These are phyloP conservation scores for Parastagonospora avenae DNA, from an alignment of 2,329 filamentous ascomycete species.

Conservation along the genomic window DNA sequence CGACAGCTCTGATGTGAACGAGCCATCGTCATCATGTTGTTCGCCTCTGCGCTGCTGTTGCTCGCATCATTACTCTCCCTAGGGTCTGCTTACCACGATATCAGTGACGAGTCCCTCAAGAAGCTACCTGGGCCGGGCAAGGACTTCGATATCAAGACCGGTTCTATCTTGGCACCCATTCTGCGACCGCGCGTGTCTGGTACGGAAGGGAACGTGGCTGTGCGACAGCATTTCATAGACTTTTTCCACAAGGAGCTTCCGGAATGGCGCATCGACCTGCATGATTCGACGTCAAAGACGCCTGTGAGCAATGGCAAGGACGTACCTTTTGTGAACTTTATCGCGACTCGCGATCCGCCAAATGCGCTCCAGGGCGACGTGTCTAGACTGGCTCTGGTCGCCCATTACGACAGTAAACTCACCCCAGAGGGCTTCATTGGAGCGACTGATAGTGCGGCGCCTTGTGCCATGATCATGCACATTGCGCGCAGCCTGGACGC, in stretches of 20 bases:
- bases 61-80: constrained; percentile 32
- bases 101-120: constrained; percentile 77
- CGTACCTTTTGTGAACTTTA: constrained; percentile 85
- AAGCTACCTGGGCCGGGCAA: constrained; percentile 69
- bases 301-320: constrained; percentile 74
- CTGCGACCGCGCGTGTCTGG: constrained; percentile 87
- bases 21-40: constrained; percentile 17
- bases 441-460: constrained; percentile 89
- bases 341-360: constrained; percentile 89
- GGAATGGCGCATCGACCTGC: constrained; percentile 78
- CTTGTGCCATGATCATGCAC: constrained; percentile 93
- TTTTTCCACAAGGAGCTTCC: constrained; percentile 83
- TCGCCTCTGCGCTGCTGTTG: constrained; percentile 26
- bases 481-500: constrained; percentile 79
- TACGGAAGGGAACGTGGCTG: constrained; percentile 74
- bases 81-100: constrained; percentile 58
- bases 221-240: constrained; percentile 80
- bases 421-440: constrained; percentile 87
- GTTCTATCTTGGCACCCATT: constrained; percentile 82
- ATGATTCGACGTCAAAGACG: constrained; percentile 86
- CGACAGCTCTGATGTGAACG: constrained; percentile 16
- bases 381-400: constrained; percentile 81
- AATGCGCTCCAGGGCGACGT: constrained; percentile 77
- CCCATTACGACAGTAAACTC: constrained; percentile 91
- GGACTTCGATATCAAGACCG: constrained; percentile 82